Evolutionary conservation across 2,329 filamentous ascomycete genomes (phyloP).

Genomic region (Verticillium isaacii): DNA sequence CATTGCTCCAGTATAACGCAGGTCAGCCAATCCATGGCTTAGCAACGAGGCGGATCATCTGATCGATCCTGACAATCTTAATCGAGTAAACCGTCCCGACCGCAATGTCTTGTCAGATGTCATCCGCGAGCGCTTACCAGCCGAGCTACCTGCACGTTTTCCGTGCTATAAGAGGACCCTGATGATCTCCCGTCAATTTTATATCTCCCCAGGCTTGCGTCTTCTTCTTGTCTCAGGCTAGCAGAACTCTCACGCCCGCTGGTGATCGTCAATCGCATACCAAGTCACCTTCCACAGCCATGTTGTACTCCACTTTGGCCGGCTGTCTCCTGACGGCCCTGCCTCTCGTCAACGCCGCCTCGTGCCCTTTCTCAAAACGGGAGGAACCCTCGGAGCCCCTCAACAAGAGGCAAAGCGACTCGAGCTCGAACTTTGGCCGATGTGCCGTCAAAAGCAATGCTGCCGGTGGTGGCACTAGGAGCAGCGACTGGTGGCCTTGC

Average conservation of each 20-base stretch:
- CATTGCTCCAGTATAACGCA: neutral
- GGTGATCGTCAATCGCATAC: neutral
- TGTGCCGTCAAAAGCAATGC: constrained; percentile 25
- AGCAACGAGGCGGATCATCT: neutral
- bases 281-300: neutral
- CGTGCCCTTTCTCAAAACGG: neutral
- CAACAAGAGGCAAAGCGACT: constrained; percentile 1
- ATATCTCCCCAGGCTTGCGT: neutral
- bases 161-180: neutral
- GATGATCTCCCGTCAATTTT: neutral
- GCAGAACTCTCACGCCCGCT: neutral
- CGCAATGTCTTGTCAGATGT: neutral
- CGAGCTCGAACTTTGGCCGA: neutral
- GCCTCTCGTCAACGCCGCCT: neutral
- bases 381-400: neutral
- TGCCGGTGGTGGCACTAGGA: constrained; percentile 61
- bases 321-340: neutral
- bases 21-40: neutral
- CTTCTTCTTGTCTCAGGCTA: neutral
- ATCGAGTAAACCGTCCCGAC: neutral
- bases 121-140: neutral
- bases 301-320: constrained; percentile 1
- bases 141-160: neutral
- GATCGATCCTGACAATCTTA: neutral
- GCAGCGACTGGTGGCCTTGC: constrained; percentile 71